Conservation (phyloP, 257 asterid genomes). For the Marsdenia floribunda region DNA sequence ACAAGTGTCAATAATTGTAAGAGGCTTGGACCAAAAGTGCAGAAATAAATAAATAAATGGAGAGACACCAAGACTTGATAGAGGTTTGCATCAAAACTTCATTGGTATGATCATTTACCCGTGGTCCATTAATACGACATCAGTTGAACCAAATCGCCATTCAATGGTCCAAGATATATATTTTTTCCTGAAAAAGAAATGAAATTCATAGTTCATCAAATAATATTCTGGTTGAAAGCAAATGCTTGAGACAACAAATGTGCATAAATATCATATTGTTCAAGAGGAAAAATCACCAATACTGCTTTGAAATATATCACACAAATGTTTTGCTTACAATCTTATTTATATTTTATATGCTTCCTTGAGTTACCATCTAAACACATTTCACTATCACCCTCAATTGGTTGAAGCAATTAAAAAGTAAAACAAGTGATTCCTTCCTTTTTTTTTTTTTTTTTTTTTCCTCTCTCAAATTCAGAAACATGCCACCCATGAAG, state of each 20-base stretch:
- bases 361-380: background rate
- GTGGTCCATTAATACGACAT: constrained; percentile 60
- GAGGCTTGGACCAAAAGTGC: background rate
- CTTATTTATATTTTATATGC: background rate
- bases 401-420: background rate
- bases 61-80: background rate
- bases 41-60: background rate
- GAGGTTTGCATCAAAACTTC: background rate
- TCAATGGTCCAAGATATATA: constrained; percentile 86
- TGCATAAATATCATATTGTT: background rate
- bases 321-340: background rate
- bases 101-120: constrained; percentile 45
- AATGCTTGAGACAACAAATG: background rate
- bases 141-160: constrained; percentile 78
- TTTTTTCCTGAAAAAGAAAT: constrained; percentile 51
- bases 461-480: too few relatives aligned
- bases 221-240: constrained; percentile 2
- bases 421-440: background rate
- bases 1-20: background rate
- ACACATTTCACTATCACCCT: background rate
- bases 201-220: constrained; percentile 1
- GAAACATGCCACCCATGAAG: background rate
- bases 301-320: background rate
- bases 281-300: background rate
- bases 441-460: too few relatives aligned